Evolutionary conservation across 192 early-diverging fungal species (phyloP).

Genomic region (Irineochytrium annulatum): DNA sequence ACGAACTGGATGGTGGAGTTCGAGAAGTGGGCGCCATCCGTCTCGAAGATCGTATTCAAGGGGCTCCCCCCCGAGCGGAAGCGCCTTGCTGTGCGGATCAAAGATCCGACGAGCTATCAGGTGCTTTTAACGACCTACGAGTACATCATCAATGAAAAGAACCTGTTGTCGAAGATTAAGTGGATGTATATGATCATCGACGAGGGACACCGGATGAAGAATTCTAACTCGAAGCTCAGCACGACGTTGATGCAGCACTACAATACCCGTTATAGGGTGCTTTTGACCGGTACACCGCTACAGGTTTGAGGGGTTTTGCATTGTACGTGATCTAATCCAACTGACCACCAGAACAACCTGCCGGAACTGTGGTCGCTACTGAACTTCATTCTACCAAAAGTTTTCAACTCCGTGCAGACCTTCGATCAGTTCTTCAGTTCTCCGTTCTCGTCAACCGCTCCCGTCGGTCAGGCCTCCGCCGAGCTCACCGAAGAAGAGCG

Average conservation of each 20-base stretch:
- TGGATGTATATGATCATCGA: constrained; percentile 99
- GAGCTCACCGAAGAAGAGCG: constrained; percentile 98
- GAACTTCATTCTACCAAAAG: constrained; percentile 93
- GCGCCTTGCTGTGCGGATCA: constrained; percentile 67
- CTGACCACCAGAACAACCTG: constrained; percentile 74
- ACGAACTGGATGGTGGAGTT: constrained; percentile 98
- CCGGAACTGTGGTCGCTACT: constrained; percentile 95
- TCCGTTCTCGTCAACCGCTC: constrained; percentile 71
- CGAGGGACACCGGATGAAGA: constrained; percentile 99
- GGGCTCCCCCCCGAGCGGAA: constrained; percentile 74
- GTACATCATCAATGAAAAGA: constrained; percentile 90
- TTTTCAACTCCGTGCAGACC: constrained; percentile 93
- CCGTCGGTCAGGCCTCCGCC: constrained; percentile 77
- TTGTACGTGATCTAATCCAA: neutral
- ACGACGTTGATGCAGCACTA: constrained; percentile 85
- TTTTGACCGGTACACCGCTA: constrained; percentile 97
- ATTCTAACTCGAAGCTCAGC: constrained; percentile 81
- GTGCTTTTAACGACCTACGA: constrained; percentile 96
- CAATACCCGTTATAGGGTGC: constrained; percentile 82
- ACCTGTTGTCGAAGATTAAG: constrained; percentile 81
- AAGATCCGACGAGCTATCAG: constrained; percentile 80
- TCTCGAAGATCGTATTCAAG: constrained; percentile 89
- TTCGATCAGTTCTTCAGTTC: constrained; percentile 99
- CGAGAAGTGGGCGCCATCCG: constrained; percentile 93
- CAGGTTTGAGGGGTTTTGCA: constrained; percentile 47